Conservation (phyloP, 2,329 filamentous ascomycete genomes). For the Colletotrichum navitas region DNA sequence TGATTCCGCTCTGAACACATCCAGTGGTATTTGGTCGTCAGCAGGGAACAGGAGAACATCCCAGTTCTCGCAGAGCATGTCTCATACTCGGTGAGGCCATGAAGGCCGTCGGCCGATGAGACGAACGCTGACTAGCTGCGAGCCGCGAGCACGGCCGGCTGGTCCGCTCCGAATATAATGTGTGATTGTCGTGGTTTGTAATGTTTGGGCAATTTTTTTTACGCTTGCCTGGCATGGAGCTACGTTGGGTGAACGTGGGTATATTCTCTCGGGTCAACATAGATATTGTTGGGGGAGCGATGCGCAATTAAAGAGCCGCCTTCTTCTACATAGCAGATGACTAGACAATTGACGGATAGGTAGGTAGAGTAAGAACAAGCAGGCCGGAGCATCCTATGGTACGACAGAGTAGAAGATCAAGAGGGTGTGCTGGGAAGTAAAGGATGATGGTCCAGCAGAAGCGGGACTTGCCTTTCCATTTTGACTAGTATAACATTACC, state of each 20-base stretch:
- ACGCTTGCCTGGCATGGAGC: neutral
- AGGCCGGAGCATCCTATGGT: neutral
- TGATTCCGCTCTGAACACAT: constrained; percentile 81
- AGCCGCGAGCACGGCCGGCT: neutral
- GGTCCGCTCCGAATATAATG: neutral
- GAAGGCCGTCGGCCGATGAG: neutral
- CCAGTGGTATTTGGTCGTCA: constrained; percentile 76
- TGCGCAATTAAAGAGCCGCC: neutral
- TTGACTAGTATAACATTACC: neutral
- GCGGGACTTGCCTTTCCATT: neutral
- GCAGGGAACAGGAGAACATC: constrained; percentile 84
- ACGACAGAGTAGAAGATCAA: neutral
- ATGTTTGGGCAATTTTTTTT: neutral
- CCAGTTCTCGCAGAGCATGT: constrained; percentile 89
- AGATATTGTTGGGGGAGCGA: neutral
- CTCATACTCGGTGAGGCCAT: constrained; percentile 46
- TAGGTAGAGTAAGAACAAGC: neutral
- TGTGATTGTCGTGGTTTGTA: no score
- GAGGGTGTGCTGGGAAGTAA: neutral
- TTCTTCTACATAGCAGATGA: neutral
- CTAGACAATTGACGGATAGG: neutral
- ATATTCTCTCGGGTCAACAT: neutral
- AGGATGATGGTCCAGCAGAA: neutral
- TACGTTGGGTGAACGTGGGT: no score
- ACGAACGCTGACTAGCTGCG: neutral